Conservation (phyloP, 495 filamentous ascomycete species). For the Xylaria nigripes region DNA sequence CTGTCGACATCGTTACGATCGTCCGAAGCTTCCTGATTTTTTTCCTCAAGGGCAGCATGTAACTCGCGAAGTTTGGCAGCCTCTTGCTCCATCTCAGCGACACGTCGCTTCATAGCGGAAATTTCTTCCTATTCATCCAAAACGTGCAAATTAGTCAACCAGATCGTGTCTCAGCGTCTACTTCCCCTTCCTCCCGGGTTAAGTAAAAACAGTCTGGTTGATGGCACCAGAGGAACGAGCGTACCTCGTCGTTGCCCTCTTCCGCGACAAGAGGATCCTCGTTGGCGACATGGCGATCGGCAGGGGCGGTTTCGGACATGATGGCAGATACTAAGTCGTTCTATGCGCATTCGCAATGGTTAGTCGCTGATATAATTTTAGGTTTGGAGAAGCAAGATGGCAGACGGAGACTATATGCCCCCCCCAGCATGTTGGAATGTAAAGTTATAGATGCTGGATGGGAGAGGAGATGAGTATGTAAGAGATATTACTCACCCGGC, state of each 20-base stretch:
- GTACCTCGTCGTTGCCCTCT: slow-evolving; percentile 40
- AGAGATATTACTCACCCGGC: neutral
- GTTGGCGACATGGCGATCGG: slow-evolving; percentile 21
- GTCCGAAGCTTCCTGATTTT: slow-evolving; percentile 72
- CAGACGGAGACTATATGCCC: neutral
- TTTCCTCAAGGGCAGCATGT: slow-evolving; percentile 83
- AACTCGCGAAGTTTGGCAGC: slow-evolving; percentile 94
- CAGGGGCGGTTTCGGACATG: slow-evolving; percentile 25
- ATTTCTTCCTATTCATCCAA: slow-evolving; percentile 62
- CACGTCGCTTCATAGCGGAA: slow-evolving; percentile 92
- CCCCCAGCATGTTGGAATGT: too few species aligned
- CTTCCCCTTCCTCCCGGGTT: neutral
- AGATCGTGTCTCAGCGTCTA: neutral
- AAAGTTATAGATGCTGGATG: neutral
- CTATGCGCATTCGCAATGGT: slow-evolving; percentile 1
- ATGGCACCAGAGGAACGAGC: slow-evolving; percentile 3
- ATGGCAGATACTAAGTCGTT: neutral
- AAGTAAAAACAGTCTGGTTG: neutral
- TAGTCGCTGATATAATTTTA: neutral
- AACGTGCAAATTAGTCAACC: slow-evolving; percentile 17
- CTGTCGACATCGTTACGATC: slow-evolving; percentile 94
- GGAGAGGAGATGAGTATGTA: neutral
- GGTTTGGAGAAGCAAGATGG: neutral
- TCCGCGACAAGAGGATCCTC: slow-evolving; percentile 31
- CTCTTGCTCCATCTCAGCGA: slow-evolving; percentile 98